A percentile compares a stretch with the other conserved stretches of the same genome.
These are phyloP conservation scores for Debaryomyces prosopidis DNA, from an alignment of 805 yeast species.

Conservation along the genomic window DNA sequence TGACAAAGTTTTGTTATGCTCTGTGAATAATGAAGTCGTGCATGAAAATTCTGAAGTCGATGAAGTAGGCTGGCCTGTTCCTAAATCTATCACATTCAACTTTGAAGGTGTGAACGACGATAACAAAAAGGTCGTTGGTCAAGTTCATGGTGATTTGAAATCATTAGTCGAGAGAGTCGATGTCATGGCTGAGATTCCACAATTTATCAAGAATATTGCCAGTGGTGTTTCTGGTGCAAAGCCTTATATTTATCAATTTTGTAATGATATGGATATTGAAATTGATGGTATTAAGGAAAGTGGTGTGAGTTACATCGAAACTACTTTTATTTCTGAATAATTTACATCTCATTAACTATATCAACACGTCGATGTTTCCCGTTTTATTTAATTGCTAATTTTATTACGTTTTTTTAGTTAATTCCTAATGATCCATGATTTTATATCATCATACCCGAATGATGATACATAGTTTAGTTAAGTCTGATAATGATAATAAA, in stretches of 20 bases:
- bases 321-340: conserved; percentile 67
- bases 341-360: background rate
- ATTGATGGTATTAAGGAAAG: conserved; percentile 47
- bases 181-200: conserved; percentile 96
- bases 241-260: conserved; percentile 94
- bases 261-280: conserved; percentile 58
- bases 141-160: conserved; percentile 59
- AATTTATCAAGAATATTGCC: conserved; percentile 88
- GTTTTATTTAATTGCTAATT: background rate
- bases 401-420: no score
- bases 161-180: conserved; percentile 86
- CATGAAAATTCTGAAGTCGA: conserved; percentile 60
- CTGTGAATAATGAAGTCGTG: conserved; percentile 62
- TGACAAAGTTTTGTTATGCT: conserved; percentile 59
- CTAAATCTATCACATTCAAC: conserved; percentile 63
- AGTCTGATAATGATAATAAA: no score
- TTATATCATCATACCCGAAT: no score
- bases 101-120: conserved; percentile 45
- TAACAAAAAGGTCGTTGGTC: conserved; percentile 43
- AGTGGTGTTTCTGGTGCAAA: conserved; percentile 94
- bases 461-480: no score
- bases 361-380: background rate
- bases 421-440: no score
- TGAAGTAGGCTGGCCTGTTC: conserved; percentile 91
- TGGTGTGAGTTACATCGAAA: conserved; percentile 75